Evolutionary conservation across 2,329 filamentous ascomycete species (phyloP), one percentile per base, ranked within the genome.

Genomic region (Colletotrichum godetiae): DNA sequence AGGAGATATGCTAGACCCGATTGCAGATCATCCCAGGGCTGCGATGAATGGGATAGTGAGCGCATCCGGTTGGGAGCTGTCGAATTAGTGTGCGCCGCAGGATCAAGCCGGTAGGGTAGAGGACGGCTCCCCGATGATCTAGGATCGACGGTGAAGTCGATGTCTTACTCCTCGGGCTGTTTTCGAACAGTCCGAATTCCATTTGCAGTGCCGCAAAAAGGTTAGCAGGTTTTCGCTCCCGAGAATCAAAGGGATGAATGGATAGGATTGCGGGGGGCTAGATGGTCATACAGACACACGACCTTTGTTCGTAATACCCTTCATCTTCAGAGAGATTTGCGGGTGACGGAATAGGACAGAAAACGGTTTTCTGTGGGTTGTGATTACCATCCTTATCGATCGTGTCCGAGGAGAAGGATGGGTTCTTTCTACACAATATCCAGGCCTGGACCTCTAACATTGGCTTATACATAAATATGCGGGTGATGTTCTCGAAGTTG

Each of bases 161-260:
- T 10, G 56, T 71, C 60, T 73, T 35, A 24, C n/a, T n/a, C 37
- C 22, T 15, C 56, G n/a, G 56, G 71, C 67, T 70, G 71, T 57
- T 71, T 73, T 61, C 67, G 67, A 71, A 31, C 33, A 33, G 35
- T 49, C 49, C 60, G 13, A 67, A 56, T 61, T 53, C 13, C 24
- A 27, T 35, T 27, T 56, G 29, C 49, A 19, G 56, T 57, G 56
- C 67, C 67, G 37, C 35, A 53, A 66, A 10, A 24, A 58, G 60
- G 22, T 57, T 53, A 57, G 61, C 49, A 59, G 31, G 42, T 10
- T 59, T 22, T 42, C 15, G 19, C 33, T 29, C 62, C n/a, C 33
- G 37, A 52, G 19, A 22, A 46, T 49, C 55, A 56, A 73, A 52
- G 60, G 60, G 46, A 22, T 22, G 31, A 22, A 7, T 22, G 49